These are phyloP conservation scores for Ramichloridium luteum DNA, from an alignment of 2,329 filamentous ascomycete species.

Conservation along the genomic window DNA sequence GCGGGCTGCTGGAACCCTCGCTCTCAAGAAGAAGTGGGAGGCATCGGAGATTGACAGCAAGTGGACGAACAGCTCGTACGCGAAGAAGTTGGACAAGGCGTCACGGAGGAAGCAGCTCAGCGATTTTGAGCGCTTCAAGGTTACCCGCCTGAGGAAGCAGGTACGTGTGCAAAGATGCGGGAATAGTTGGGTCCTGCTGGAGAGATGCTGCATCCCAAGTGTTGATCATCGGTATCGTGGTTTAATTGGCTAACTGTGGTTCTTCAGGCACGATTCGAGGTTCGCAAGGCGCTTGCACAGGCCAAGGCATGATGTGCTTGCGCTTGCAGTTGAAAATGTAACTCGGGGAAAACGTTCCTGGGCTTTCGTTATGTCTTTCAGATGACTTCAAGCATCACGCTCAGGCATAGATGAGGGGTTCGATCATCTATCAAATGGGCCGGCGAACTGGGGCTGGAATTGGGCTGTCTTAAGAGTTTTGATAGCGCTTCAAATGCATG, in stretches of 20 bases:
- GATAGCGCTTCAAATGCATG: conserved; percentile 17
- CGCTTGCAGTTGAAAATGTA: too few relatives aligned
- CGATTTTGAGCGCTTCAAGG: conserved; percentile 99
- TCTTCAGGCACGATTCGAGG: conserved; percentile 70
- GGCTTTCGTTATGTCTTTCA: conserved; percentile 3
- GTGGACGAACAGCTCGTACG: conserved; percentile 84
- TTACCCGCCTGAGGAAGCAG: conserved; percentile 98
- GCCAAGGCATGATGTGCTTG: conserved; percentile 48
- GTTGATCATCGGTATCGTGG: too few relatives aligned
- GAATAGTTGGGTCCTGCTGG: too few relatives aligned
- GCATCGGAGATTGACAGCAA: conserved; percentile 82
- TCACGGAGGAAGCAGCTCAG: conserved; percentile 81
- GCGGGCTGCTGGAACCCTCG: conserved; percentile 68
- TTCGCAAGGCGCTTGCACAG: conserved; percentile 92
- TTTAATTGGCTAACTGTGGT: background rate
- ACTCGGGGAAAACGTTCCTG: too few relatives aligned
- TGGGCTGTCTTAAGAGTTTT: conserved; percentile 14
- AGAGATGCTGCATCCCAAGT: too few relatives aligned
- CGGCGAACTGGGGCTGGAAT: conserved; percentile 16
- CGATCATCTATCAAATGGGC: conserved; percentile 8
- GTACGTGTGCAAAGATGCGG: too few relatives aligned
- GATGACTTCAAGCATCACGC: conserved; percentile 9
- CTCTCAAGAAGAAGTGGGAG: conserved; percentile 82
- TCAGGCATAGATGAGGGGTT: conserved; percentile 5
- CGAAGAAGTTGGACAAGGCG: conserved; percentile 80